Conservation (phyloP, 129 eudicot genomes). For the Daucus carota region DNA sequence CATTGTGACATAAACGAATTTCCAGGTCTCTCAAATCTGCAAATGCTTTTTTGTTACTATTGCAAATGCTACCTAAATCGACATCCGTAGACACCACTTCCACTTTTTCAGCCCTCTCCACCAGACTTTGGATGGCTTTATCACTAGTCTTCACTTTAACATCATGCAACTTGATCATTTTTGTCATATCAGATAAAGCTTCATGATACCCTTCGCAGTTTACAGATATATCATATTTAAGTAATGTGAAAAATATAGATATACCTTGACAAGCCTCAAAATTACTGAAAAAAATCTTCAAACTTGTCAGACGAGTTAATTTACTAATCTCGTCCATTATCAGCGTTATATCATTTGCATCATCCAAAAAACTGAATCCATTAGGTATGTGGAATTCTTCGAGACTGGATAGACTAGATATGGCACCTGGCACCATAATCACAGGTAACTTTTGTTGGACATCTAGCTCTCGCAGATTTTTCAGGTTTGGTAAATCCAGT, state of each 20-base stretch:
- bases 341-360: neutral
- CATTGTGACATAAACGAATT: neutral
- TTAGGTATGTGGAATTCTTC: neutral
- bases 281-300: neutral
- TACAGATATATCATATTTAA: neutral
- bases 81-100: neutral
- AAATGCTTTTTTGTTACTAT: neutral
- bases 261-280: neutral
- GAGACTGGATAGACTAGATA: neutral
- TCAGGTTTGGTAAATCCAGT: neutral
- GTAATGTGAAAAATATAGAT: neutral
- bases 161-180: too few species aligned
- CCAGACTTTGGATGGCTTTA: neutral
- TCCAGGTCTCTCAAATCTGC: neutral
- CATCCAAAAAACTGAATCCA: neutral
- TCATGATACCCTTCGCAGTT: too few species aligned
- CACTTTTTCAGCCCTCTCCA: conserved; percentile 3
- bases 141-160: too few species aligned
- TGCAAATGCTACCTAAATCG: neutral
- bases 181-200: neutral
- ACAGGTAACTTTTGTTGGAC: neutral
- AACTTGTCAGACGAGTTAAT: neutral
- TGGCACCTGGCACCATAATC: neutral
- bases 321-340: neutral
- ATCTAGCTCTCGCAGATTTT: neutral